These are phyloP conservation scores for Entonaema liquescens DNA, from an alignment of 495 filamentous ascomycete genomes.

Conservation along the genomic window DNA sequence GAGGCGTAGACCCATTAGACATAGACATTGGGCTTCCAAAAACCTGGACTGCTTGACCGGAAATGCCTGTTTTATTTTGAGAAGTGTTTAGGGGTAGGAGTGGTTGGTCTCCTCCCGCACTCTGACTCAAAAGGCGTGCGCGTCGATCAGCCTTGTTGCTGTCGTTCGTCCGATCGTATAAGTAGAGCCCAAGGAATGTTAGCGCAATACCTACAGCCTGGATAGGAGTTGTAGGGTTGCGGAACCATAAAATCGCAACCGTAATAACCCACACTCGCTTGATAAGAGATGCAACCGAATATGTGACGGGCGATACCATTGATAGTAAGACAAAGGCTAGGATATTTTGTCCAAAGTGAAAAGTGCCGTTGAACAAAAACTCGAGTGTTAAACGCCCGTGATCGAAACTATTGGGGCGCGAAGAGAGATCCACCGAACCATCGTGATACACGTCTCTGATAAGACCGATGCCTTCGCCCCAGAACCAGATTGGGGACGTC, in stretches of 20 bases:
- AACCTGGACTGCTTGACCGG: constrained; percentile 35
- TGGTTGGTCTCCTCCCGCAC: constrained; percentile 53
- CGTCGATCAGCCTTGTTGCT: constrained; percentile 83
- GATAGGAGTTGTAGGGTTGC: constrained; percentile 79
- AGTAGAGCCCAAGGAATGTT: constrained; percentile 91
- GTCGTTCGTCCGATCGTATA: constrained; percentile 93
- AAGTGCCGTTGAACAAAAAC: constrained; percentile 95
- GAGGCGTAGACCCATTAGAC: constrained; percentile 36
- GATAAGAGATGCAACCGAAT: constrained; percentile 92
- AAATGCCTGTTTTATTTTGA: constrained; percentile 26
- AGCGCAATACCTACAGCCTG: constrained; percentile 87
- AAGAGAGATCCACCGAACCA: constrained; percentile 66
- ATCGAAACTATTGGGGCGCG: constrained; percentile 73
- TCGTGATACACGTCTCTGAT: constrained; percentile 77
- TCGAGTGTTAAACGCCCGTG: constrained; percentile 82
- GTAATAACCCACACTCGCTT: constrained; percentile 98
- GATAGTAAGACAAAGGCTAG: constrained; percentile 91
- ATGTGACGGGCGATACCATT: constrained; percentile 93
- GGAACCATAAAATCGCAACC: constrained; percentile 96
- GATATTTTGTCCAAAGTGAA: constrained; percentile 97
- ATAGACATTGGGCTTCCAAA: constrained; percentile 49
- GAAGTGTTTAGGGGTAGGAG: constrained; percentile 73
- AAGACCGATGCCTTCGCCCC: constrained; percentile 82
- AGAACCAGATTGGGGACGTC: constrained; percentile 93
- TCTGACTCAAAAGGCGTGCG: constrained; percentile 59